Evolutionary conservation across 805 yeast genomes (phyloP).

Genomic region (Yamadazyma insecticola): DNA sequence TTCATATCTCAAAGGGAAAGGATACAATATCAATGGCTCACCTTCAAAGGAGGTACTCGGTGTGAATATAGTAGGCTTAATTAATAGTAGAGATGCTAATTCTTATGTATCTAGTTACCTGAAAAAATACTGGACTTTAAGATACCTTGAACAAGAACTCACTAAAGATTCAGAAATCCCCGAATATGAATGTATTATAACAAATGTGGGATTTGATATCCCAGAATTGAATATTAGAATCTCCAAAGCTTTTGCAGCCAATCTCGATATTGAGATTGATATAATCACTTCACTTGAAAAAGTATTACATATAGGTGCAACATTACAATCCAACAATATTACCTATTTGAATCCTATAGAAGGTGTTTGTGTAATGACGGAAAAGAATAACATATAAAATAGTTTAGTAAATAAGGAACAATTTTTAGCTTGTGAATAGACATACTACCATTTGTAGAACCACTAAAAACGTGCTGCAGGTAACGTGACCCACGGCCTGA

Average conservation of each 20-base stretch:
- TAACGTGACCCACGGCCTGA: too few relatives aligned
- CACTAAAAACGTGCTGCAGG: too few relatives aligned
- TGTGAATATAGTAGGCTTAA: constrained; percentile 13
- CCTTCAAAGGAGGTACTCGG: too few relatives aligned
- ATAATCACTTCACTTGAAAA: constrained; percentile 17
- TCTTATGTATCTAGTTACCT: constrained; percentile 11
- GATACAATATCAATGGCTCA: constrained; percentile 33
- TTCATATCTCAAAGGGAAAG: constrained; percentile 25
- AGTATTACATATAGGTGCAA: constrained; percentile 38
- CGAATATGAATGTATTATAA: constrained; percentile 38
- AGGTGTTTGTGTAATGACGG: constrained; percentile 36
- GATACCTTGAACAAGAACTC: constrained; percentile 12
- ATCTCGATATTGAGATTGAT: constrained; percentile 45
- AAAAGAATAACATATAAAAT: constrained; percentile 6
- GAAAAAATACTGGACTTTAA: constrained; percentile 22
- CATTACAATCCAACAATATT: constrained; percentile 41
- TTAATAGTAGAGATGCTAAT: constrained; percentile 10
- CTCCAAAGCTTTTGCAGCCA: constrained; percentile 45
- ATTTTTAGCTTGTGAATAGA: too few relatives aligned
- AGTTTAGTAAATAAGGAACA: too few relatives aligned
- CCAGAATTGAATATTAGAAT: constrained; percentile 16
- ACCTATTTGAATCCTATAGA: constrained; percentile 36
- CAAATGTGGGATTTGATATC: constrained; percentile 21
- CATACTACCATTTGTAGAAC: too few relatives aligned
- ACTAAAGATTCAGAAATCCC: constrained; percentile 1